A percentile compares a stretch with the other conserved stretches of the same genome.
Evolutionary conservation across 106 monocot genomes (phyloP).

Genomic region (Triglochin maritima): DNA sequence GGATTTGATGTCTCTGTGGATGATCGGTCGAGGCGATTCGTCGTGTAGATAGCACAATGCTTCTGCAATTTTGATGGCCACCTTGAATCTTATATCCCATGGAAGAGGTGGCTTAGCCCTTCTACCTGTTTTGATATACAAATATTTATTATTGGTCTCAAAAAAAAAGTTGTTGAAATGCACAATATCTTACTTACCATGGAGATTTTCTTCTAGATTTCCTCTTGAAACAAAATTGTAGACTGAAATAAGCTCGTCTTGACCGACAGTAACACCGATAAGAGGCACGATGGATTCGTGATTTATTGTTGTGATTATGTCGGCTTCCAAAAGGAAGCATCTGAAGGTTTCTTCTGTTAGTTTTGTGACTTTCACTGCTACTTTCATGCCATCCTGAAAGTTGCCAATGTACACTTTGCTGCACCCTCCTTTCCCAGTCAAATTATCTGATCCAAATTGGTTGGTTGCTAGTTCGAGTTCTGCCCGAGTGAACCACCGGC

Average conservation of each 20-base stretch:
- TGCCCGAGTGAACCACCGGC: slow-evolving; percentile 54
- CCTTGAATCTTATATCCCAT: slow-evolving; percentile 62
- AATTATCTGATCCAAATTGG: slow-evolving; percentile 63
- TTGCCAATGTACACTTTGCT: slow-evolving; percentile 71
- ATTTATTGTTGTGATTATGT: slow-evolving; percentile 56
- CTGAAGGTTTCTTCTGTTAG: slow-evolving; percentile 35
- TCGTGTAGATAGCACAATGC: slow-evolving; percentile 55
- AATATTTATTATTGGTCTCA: not conserved
- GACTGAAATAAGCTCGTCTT: slow-evolving; percentile 43
- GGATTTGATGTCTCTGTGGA: slow-evolving; percentile 93
- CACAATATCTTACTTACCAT: slow-evolving; percentile 30
- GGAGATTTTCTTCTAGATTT: slow-evolving; percentile 77
- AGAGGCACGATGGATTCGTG: slow-evolving; percentile 57
- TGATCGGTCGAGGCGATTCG: slow-evolving; percentile 29
- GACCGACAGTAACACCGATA: slow-evolving; percentile 53
- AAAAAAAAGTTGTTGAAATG: not conserved
- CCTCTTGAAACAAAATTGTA: slow-evolving; percentile 62
- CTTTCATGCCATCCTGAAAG: slow-evolving; percentile 37
- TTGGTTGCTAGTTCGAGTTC: slow-evolving; percentile 46
- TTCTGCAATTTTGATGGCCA: slow-evolving; percentile 57
- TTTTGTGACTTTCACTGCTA: slow-evolving; percentile 69
- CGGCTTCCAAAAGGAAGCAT: slow-evolving; percentile 52
- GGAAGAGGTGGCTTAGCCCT: slow-evolving; percentile 24
- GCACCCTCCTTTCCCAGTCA: slow-evolving; percentile 89
- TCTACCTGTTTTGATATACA: slow-evolving; percentile 23